Conservation (phyloP, 192 early-diverging fungal species). For the Mortierella antarctica region DNA sequence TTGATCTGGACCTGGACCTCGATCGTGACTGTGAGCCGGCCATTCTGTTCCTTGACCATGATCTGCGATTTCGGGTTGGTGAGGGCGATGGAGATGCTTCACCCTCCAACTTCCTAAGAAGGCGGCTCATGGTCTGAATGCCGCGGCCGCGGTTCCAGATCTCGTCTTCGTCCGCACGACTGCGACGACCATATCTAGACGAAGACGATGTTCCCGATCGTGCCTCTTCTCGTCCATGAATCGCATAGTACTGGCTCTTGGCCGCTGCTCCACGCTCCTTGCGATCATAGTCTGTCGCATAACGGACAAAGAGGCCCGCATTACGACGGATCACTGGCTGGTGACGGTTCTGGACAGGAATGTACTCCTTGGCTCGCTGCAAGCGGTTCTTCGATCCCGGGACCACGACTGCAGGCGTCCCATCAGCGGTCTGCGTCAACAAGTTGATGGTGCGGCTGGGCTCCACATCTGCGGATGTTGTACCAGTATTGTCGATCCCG, state of each 20-base stretch:
- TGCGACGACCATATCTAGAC: constrained; percentile 38
- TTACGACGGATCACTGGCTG: constrained; percentile 26
- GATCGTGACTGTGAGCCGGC: constrained; percentile 25
- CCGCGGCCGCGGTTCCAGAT: constrained; percentile 43
- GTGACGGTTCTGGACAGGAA: constrained; percentile 35
- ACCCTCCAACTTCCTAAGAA: constrained; percentile 33
- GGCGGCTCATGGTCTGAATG: constrained; percentile 31
- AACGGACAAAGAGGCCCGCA: constrained; percentile 46
- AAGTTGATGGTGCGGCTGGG: background rate
- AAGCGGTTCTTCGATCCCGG: constrained; percentile 37
- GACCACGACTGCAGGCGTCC: background rate
- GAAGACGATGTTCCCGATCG: constrained; percentile 1
- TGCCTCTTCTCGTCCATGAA: constrained; percentile 48
- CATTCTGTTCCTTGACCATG: constrained; percentile 46
- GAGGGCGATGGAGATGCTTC: constrained; percentile 25
- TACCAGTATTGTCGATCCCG: background rate
- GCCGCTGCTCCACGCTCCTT: constrained; percentile 55
- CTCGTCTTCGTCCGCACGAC: constrained; percentile 44
- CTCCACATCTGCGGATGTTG: background rate
- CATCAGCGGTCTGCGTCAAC: too few species aligned
- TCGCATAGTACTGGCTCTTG: constrained; percentile 55
- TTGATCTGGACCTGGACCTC: constrained; percentile 23
- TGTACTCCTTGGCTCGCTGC: constrained; percentile 43
- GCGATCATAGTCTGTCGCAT: constrained; percentile 53
- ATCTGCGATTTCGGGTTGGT: constrained; percentile 21